A percentile compares a stretch with the other conserved stretches of the same genome.
These are phyloP conservation scores for Eucalyptus caleyi DNA, from an alignment of 345 rosid genomes.

Conservation along the genomic window DNA sequence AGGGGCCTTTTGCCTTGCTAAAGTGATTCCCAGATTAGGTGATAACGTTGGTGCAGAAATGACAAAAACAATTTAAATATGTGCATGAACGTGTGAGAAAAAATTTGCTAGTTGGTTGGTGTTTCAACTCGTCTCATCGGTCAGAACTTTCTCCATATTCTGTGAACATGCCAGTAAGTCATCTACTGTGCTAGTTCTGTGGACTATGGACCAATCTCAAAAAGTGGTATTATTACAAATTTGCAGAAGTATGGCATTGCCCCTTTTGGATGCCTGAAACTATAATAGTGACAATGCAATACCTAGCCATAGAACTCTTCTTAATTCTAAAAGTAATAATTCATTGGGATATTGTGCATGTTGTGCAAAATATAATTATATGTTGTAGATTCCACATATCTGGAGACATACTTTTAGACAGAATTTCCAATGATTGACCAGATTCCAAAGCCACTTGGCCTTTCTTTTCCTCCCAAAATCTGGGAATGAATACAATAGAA, in stretches of 20 bases:
- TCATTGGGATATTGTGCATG: neutral
- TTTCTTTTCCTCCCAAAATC: neutral
- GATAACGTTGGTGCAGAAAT: neutral
- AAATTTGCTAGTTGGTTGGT: neutral
- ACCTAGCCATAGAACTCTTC: neutral
- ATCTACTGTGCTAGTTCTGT: neutral
- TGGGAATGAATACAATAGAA: neutral
- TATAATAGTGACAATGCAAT: neutral
- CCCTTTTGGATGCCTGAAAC: neutral
- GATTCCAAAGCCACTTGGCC: neutral
- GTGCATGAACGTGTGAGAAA: neutral
- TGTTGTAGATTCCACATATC: neutral
- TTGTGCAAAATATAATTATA: neutral
- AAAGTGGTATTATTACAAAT: neutral
- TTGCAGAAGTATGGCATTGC: neutral
- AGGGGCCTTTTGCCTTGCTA: neutral
- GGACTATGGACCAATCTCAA: neutral
- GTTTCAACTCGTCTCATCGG: neutral
- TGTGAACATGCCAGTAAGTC: neutral
- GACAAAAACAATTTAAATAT: neutral
- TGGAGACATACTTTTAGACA: neutral
- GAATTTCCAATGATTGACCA: neutral
- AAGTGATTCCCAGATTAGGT: neutral
- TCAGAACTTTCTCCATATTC: neutral
- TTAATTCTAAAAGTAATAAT: neutral